These are phyloP conservation scores for Polyrhizophydium stewartii DNA, from an alignment of 371 early-diverging fungal species.

Conservation along the genomic window DNA sequence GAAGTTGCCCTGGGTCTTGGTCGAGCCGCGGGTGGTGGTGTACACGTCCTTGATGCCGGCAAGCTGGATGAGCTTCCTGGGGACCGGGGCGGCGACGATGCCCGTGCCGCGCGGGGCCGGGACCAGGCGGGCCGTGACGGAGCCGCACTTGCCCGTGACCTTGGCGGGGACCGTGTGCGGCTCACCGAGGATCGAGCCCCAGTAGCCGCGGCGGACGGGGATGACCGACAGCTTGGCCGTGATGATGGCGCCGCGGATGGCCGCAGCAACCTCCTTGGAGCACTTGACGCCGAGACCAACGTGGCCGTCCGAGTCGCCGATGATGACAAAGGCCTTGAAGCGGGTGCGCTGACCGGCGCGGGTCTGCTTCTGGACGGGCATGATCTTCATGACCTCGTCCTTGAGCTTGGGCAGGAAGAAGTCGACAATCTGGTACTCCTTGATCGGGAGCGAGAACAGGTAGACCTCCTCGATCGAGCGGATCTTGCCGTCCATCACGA, in stretches of 20 bases:
- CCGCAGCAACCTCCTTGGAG: constrained; percentile 98
- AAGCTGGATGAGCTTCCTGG: constrained; percentile 96
- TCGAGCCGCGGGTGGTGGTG: constrained; percentile 88
- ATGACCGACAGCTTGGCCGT: constrained; percentile 98
- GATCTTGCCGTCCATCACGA: constrained; percentile 91
- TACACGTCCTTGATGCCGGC: constrained; percentile 99
- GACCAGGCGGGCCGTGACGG: constrained; percentile 89
- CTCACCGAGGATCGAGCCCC: constrained; percentile 96
- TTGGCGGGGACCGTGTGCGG: constrained; percentile 99
- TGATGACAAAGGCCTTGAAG: constrained; percentile 99
- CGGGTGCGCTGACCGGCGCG: constrained; percentile 99
- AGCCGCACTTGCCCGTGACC: constrained; percentile 99
- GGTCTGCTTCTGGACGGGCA: constrained; percentile 99
- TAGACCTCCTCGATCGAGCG: constrained; percentile 95
- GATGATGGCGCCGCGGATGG: constrained; percentile 98
- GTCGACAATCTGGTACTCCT: constrained; percentile 99
- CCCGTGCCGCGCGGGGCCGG: constrained; percentile 99
- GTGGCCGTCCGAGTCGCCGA: constrained; percentile 98
- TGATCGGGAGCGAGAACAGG: constrained; percentile 96
- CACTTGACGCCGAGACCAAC: constrained; percentile 99
- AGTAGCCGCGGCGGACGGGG: constrained; percentile 99
- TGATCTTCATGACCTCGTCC: constrained; percentile 99
- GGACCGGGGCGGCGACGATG: constrained; percentile 94
- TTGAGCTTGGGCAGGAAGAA: constrained; percentile 93
- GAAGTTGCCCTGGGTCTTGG: constrained; percentile 89